Conservation (phyloP, 2,329 filamentous ascomycete genomes). For the Ramularia endophylla region DNA sequence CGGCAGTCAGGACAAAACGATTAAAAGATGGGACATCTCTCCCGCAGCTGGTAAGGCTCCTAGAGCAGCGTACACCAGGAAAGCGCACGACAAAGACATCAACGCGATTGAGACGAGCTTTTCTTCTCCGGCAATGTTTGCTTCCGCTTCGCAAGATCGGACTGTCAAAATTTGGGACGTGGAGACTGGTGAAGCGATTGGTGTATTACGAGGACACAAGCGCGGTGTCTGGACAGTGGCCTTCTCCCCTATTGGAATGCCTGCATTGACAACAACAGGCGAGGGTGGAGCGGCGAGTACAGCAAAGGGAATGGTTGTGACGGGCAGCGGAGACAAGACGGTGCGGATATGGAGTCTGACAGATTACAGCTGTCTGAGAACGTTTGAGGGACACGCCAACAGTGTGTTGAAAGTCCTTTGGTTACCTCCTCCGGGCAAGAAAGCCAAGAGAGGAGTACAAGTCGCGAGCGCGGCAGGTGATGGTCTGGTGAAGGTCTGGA, state of each 20-base stretch:
- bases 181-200: slow-evolving; percentile 82
- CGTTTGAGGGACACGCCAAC: slow-evolving; percentile 94
- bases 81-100: slow-evolving; percentile 98
- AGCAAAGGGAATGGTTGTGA: slow-evolving; percentile 76
- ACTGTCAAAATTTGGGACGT: slow-evolving; percentile 96
- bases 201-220: slow-evolving; percentile 86
- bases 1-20: slow-evolving; percentile 88
- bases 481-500: slow-evolving; percentile 95
- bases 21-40: slow-evolving; percentile 85
- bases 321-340: slow-evolving; percentile 92
- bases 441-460: slow-evolving; percentile 52
- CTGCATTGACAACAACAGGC: slow-evolving; percentile 65
- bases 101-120: slow-evolving; percentile 73
- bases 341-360: slow-evolving; percentile 90
- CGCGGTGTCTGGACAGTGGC: slow-evolving; percentile 94
- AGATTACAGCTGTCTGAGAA: slow-evolving; percentile 87
- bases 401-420: slow-evolving; percentile 91
- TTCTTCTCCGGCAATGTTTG: slow-evolving; percentile 74
- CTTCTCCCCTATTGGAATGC: slow-evolving; percentile 75
- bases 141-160: slow-evolving; percentile 92
- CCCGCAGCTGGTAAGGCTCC: slow-evolving; percentile 42
- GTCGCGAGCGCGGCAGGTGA: slow-evolving; percentile 88
- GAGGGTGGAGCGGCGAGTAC: slow-evolving; percentile 56
- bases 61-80: slow-evolving; percentile 75
- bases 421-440: slow-evolving; percentile 53